Conservation (phyloP, 2,329 filamentous ascomycete genomes). For the Leptographium wingfieldii region DNA sequence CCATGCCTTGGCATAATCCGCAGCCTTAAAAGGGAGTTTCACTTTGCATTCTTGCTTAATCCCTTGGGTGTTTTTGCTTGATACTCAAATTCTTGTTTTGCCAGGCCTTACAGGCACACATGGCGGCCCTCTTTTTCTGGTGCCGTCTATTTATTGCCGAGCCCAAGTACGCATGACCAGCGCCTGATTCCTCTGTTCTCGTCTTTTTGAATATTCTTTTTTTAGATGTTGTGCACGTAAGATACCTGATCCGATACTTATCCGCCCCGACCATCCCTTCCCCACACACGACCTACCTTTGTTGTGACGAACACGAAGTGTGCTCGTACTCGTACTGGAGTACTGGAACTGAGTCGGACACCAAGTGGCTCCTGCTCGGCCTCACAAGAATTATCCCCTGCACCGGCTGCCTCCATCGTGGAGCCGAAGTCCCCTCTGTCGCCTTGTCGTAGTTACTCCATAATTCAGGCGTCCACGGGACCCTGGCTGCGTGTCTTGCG, state of each 20-base stretch:
- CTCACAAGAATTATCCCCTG: not conserved
- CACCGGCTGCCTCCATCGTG: not conserved
- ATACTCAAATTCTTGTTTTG: not conserved
- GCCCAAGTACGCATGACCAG: not conserved
- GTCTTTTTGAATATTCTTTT: not conserved
- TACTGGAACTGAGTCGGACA: not conserved
- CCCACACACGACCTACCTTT: not conserved
- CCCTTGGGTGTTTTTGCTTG: not conserved
- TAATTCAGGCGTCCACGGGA: conserved; percentile 5
- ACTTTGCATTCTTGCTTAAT: not conserved
- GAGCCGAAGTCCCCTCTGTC: not conserved
- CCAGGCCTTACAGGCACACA: not conserved
- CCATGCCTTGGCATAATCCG: not conserved
- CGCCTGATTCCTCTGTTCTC: not conserved
- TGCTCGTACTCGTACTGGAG: not conserved
- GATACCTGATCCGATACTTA: not conserved
- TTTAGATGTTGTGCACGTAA: not conserved
- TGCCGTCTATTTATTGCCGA: not conserved
- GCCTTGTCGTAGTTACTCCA: not conserved
- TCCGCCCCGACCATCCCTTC: not conserved
- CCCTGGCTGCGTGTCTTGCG: conserved; percentile 28
- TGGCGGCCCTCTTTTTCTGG: not conserved
- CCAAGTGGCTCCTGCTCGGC: not conserved
- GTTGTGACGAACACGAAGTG: not conserved
- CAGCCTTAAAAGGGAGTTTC: not conserved